Conservation (phyloP, 129 eudicot genomes). For the Flaveria robusta region DNA sequence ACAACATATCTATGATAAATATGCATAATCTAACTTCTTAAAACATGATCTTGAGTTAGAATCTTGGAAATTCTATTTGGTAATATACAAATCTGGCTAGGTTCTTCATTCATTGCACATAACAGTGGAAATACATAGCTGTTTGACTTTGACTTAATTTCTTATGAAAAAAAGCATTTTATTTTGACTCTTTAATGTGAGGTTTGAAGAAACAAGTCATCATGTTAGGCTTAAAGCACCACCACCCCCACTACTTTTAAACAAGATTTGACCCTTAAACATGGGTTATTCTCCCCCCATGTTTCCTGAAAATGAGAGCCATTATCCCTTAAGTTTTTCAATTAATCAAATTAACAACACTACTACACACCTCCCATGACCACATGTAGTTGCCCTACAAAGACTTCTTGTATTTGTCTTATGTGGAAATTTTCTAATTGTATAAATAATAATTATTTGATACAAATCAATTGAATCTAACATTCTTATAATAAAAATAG, state of each 20-base stretch:
- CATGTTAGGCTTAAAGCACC: conserved; percentile 41
- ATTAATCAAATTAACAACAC: conserved; percentile 28
- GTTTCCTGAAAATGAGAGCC: conserved; percentile 41
- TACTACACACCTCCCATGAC: conserved; percentile 42
- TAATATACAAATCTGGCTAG: not conserved
- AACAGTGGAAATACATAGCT: not conserved
- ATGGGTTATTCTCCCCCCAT: conserved; percentile 35
- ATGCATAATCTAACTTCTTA: too few relatives aligned
- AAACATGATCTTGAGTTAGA: too few relatives aligned
- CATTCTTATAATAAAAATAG: too few relatives aligned
- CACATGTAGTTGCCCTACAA: conserved; percentile 34
- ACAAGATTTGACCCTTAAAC: conserved; percentile 41
- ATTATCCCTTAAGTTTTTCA: conserved; percentile 30
- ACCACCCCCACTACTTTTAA: conserved; percentile 33
- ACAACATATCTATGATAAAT: too few relatives aligned
- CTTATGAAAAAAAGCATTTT: conserved; percentile 8
- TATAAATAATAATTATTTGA: not conserved
- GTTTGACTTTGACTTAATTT: conserved; percentile 24
- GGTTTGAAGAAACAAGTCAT: conserved; percentile 31
- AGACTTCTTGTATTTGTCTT: conserved; percentile 25
- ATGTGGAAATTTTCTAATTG: not conserved
- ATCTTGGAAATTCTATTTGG: too few relatives aligned
- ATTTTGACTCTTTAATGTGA: conserved; percentile 13
- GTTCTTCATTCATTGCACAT: not conserved
- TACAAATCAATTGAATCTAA: too few relatives aligned